Base-by-base conservation (phyloP, 2,329 filamentous ascomycete genomes). In the Penicillium janthinellum region DNA sequence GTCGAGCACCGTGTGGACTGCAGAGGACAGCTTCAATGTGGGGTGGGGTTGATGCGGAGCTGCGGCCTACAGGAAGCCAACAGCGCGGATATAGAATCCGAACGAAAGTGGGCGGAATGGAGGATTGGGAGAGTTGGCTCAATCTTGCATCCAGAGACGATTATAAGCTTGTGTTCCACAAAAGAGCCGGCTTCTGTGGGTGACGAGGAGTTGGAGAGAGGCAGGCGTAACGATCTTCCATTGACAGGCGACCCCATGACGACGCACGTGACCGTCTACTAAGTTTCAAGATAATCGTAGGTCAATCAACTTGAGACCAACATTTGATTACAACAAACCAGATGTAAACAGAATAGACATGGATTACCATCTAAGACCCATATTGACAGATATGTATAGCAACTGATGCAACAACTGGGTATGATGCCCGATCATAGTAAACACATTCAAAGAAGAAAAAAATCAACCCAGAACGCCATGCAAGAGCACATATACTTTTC, bases 331-430 rank as follows among this genome's bases (percentile, higher is more conserved):
- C 34, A 5, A 48, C n/a, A 14, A 28, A 41, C 17, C 25, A 35
- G 4, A 22, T 14, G 14, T n/a, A 39, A 25, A 51, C 38, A 35
- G 37, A 37, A 51, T 39, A 39, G 25, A 60, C 25, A 60, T 55
- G 28, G 39, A 41, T 25, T 48, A 34, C 38, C 61, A 63, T 54
- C 54, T 41, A 49, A 53, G 56, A 58, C 58, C 61, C 58, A 57
- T 66, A 53, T 59, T 61, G 60, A 58, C 55, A 49, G 25, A 61
- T 55, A 61, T 58, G 62, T 63, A 53, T 58, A 65, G 56, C 39
- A 63, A 51, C 63, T 62, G 62, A 73, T 74, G 72, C 71, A 72
- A 71, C 66, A 67, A 60, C 67, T 70, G 69, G 72, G 71, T 74
- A 75, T 71, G 71, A 72, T 65, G 67, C 70, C 72, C 68, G 67